Percentiles rank a stretch among this genome's conserved stretches.
phyloP scores from a whole-genome alignment of 208 protist genomes.

The Strigomonas culicis region DNA sequence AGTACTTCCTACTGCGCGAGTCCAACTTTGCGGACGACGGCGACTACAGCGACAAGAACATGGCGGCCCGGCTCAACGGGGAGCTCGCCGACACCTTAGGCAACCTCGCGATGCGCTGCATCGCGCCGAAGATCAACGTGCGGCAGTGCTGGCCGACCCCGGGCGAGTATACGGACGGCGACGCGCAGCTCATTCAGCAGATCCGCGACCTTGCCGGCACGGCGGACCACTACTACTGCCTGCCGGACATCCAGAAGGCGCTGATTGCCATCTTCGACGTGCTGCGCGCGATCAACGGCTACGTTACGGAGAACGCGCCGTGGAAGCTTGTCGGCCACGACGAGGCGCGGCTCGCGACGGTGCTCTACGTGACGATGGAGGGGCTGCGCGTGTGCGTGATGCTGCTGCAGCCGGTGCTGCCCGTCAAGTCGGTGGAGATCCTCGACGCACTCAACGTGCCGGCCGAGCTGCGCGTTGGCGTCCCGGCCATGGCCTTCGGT shows the following conservation, averaged over 20 bases:
- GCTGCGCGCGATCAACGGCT: constrained; percentile 83
- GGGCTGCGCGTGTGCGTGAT: constrained; percentile 75
- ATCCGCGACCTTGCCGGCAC: constrained; percentile 64
- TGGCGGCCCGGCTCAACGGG: constrained; percentile 84
- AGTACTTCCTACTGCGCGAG: constrained; percentile 97
- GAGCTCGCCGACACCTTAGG: constrained; percentile 95
- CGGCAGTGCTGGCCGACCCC: constrained; percentile 65
- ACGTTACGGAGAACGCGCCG: constrained; percentile 88
- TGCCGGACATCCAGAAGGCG: constrained; percentile 85
- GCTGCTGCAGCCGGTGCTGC: constrained; percentile 85
- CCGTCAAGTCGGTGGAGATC: constrained; percentile 70
- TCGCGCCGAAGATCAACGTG: constrained; percentile 82
- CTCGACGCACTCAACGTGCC: constrained; percentile 88
- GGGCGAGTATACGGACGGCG: constrained; percentile 56
- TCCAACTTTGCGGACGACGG: constrained; percentile 93
- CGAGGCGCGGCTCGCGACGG: constrained; percentile 61
- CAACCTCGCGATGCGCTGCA: constrained; percentile 89
- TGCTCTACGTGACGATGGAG: constrained; percentile 91
- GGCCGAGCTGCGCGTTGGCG: constrained; percentile 31
- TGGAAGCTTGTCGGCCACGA: constrained; percentile 92
- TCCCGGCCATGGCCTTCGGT: constrained; percentile 66
- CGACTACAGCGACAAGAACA: constrained; percentile 93
- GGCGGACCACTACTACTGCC: constrained; percentile 80
- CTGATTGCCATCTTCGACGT: constrained; percentile 86
- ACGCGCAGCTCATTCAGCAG: constrained; percentile 53